Evolutionary conservation across 2,329 filamentous ascomycete species (phyloP), one percentile per base, ranked within the genome.

Genomic region (Corynespora cassiicola): DNA sequence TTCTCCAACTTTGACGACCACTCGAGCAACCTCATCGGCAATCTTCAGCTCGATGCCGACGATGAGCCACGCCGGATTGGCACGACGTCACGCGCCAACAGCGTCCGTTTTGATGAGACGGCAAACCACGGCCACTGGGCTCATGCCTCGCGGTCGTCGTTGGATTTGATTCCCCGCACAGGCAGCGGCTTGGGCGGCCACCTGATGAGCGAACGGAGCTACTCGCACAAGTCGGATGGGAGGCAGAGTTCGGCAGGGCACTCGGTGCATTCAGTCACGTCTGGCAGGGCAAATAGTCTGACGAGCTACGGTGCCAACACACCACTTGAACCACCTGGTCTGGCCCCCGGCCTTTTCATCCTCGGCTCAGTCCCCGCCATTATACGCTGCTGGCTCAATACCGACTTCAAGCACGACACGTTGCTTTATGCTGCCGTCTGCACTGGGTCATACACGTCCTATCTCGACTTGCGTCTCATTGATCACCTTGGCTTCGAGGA

Each of bases 31-130:
- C 77, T 94, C 42, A 80, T 95, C 31, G 86, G 85, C 34, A 89
- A 87, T 36, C 78, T 96, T 41, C 88, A 91, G 42, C 77, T 97
- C 6, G 92, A 96, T 50, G 80, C 86, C 5, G 91, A 96, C 47
- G 90, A 97, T 47, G 87, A 91, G 62, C 88, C 88, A 20, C 85
- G 90, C 40, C 84, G 90, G 23, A 82, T 92, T 48, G 89, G 94
- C 36, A 89, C 88, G 14, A 87, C 90, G 12, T 99, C 94, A 12
- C 82, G 94, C 55, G 92, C 94, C 31, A 97, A 97, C 65, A 97
- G 94, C 63, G 94, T 99, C 54, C 88, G 94, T 23, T 99, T 99
- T 59, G 94, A 97, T 63, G 92, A 97, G 66, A 96, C 90, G 61
- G 91, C 92, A 10, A 84, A 96, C 55, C 90, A 96, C 56, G 87